Conservation (phyloP, 345 rosid genomes). For the Rhodamnia rubescens region DNA sequence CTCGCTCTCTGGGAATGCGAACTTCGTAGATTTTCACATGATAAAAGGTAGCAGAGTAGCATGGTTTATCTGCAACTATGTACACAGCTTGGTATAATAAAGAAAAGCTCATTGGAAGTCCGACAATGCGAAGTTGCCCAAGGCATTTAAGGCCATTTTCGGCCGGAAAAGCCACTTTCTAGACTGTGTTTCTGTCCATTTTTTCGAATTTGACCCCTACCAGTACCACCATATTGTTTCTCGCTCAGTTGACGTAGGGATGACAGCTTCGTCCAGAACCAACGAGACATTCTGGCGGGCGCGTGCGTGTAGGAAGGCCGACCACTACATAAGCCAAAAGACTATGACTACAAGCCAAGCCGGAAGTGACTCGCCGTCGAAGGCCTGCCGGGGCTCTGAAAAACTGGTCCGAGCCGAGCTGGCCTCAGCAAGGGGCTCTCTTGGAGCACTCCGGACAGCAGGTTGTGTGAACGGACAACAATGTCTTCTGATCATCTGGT, state of each 20-base stretch:
- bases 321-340: too few species aligned
- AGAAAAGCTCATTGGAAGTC: background rate
- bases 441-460: background rate
- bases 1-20: background rate
- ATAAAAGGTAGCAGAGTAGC: background rate
- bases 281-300: too few species aligned
- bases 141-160: background rate
- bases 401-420: background rate
- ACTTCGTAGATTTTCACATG: background rate
- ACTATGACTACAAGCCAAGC: too few species aligned
- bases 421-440: background rate
- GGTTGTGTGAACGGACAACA: background rate
- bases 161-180: background rate
- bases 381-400: background rate
- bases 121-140: background rate
- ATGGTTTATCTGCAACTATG: background rate
- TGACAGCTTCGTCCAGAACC: background rate
- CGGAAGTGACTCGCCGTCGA: too few species aligned
- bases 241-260: background rate
- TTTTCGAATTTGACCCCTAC: background rate
- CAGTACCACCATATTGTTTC: background rate
- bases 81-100: background rate
- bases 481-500: background rate
- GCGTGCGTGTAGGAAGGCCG: too few species aligned
- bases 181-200: background rate